phyloP scores from a whole-genome alignment of 257 asterid genomes.

The Primulina tabacum region DNA sequence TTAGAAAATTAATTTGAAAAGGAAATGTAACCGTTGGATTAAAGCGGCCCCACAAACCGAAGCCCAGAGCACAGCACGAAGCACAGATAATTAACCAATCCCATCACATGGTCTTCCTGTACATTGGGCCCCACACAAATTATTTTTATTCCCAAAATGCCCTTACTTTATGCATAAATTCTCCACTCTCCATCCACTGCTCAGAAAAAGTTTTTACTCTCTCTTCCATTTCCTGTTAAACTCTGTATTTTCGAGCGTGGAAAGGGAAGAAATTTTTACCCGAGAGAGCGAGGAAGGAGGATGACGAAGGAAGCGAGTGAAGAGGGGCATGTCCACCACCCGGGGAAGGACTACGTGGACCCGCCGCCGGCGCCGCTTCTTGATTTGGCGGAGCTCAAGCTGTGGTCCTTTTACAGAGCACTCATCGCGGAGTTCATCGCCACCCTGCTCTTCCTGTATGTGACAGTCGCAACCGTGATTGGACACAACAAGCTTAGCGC shows the following conservation, averaged over 20 bases:
- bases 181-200: conserved; percentile 5
- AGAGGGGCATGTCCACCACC: conserved; percentile 47
- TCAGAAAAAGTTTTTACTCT: conserved; percentile 19
- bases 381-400: conserved; percentile 57
- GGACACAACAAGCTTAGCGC: conserved; percentile 64
- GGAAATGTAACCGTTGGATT: background rate
- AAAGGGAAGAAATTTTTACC: background rate
- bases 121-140: background rate
- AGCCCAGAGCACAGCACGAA: too few relatives aligned
- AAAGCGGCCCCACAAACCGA: background rate
- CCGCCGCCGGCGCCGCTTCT: conserved; percentile 82
- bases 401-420: conserved; percentile 83
- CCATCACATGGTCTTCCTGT: background rate
- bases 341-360: conserved; percentile 66
- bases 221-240: background rate
- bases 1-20: too few relatives aligned
- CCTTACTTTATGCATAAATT: conserved; percentile 46
- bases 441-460: conserved; percentile 85
- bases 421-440: conserved; percentile 85
- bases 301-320: conserved; percentile 71
- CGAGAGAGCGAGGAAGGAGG: background rate
- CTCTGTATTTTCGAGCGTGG: background rate
- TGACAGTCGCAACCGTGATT: conserved; percentile 76
- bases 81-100: too few relatives aligned
- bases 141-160: conserved; percentile 26